These are phyloP conservation scores for Trichoderma sp. DNA, from an alignment of 2,329 filamentous ascomycete genomes.

Conservation along the genomic window DNA sequence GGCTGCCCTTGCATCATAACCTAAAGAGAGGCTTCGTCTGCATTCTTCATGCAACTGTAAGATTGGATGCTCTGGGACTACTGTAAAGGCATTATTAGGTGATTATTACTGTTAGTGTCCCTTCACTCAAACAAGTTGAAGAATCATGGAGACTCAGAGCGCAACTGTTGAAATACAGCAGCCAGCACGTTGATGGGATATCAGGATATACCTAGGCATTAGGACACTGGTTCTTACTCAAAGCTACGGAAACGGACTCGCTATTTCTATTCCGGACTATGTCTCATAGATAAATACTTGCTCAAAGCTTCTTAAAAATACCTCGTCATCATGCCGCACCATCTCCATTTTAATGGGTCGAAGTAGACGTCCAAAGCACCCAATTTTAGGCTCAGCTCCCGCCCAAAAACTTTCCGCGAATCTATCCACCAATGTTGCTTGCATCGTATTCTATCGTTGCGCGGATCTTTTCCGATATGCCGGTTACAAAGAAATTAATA, in stretches of 20 bases:
- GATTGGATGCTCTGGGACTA: background rate
- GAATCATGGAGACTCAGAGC: too few species aligned
- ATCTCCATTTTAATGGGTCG: background rate
- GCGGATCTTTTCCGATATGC: background rate
- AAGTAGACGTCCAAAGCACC: background rate
- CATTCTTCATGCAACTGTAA: background rate
- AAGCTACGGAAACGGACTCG: background rate
- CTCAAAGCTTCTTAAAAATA: too few species aligned
- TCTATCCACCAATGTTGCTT: conserved; percentile 15
- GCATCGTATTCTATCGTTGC: background rate
- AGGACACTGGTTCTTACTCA: background rate
- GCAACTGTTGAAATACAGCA: background rate
- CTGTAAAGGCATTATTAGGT: background rate
- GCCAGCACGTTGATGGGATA: background rate
- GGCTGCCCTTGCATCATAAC: background rate
- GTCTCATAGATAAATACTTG: too few species aligned
- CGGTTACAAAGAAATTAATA: background rate
- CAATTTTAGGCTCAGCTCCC: background rate
- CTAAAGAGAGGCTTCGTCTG: background rate
- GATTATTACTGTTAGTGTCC: background rate
- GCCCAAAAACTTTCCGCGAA: conserved; percentile 16
- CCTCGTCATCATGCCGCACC: background rate
- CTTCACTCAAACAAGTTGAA: background rate
- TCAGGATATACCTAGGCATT: too few species aligned
- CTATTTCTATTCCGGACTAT: background rate